Evolutionary conservation across 2,329 filamentous ascomycete genomes (phyloP), one percentile per base, ranked within the genome.

Genomic region (Acephala macrosclerotiorum): DNA sequence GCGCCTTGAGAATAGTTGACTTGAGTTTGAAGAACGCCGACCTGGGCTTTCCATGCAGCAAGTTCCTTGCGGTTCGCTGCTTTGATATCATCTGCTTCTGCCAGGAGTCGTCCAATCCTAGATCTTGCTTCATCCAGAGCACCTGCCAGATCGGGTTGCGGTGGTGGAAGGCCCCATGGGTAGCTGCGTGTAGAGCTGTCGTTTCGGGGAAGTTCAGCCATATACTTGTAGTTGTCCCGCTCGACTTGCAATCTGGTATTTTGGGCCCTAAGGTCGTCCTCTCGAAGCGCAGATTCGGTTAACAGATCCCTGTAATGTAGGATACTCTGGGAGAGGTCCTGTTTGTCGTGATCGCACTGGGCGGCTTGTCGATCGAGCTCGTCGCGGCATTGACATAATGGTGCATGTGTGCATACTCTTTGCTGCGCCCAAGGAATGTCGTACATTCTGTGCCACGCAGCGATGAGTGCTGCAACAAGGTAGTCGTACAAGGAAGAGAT

Each of bases 21-120:
- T 33, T 53, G 33, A 26, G 57, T 29, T 29, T 63, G 64, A 20
- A 66, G 60, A 5, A 22, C 60, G 8, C 60, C 60, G 8, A 66
- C 29, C n/a, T 40, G 35, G 7, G 25, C 42, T 38, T 53, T 45
- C 35, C 29, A 47, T 36, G 42, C 35, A 5, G 18, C 53, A 12
- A 58, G 35, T 25, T 49, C 45, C n/a, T n/a, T 49, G n/a, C n/a
- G 45, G 11, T 25, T 22, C 20, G 20, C n/a, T 11, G 7, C 45
- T 25, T 49, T 22, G 4, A 25, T n/a, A 49, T 49, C 20, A 7
- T 49, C 45, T 49, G 45, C 45, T 49, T 49, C 45, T 49, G n/a
- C 45, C 20, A 49, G 25, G 18, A 49, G 20, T 11, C 9, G n/a
- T 20, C 45, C 45, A 12, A 49, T 49, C n/a, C 7, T 49, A 14